These are phyloP conservation scores for Leptoxyphium fumago DNA, from an alignment of 2,329 filamentous ascomycete species.

Conservation along the genomic window DNA sequence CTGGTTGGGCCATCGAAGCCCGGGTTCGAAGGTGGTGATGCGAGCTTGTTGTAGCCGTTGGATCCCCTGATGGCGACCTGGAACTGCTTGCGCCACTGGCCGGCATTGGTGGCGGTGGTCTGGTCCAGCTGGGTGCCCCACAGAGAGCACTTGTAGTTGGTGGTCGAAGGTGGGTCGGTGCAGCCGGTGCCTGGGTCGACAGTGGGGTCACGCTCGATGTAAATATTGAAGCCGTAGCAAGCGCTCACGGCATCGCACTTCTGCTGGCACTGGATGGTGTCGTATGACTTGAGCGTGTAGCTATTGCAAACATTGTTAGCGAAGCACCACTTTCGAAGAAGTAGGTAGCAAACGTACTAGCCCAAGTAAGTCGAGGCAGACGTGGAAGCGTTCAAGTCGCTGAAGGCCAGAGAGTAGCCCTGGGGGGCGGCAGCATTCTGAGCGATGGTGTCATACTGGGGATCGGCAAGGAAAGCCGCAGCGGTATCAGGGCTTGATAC, in stretches of 20 bases:
- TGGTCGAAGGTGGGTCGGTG: slow-evolving; percentile 18
- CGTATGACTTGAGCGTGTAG: slow-evolving; percentile 17
- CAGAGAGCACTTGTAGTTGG: slow-evolving; percentile 20
- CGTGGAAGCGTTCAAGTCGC: slow-evolving; percentile 16
- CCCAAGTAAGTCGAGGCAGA: slow-evolving; percentile 19
- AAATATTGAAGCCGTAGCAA: slow-evolving; percentile 23
- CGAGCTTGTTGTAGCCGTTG: slow-evolving; percentile 20
- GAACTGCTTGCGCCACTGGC: slow-evolving; percentile 19
- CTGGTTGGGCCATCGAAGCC: slow-evolving; percentile 14
- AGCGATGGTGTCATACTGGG: slow-evolving; percentile 2
- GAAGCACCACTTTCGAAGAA: slow-evolving; percentile 18
- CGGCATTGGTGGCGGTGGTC: slow-evolving; percentile 17
- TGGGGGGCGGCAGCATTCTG: slow-evolving; percentile 7
- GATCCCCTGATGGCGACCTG: slow-evolving; percentile 26
- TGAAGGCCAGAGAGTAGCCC: slow-evolving; percentile 17
- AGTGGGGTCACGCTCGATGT: slow-evolving; percentile 21
- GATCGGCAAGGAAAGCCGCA: slow-evolving; percentile 12
- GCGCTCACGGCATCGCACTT: slow-evolving; percentile 16
- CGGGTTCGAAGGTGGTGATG: slow-evolving; percentile 4
- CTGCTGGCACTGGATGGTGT: slow-evolving; percentile 13
- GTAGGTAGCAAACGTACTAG: slow-evolving; percentile 8
- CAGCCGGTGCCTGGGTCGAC: slow-evolving; percentile 16
- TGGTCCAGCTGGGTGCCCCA: slow-evolving; percentile 16
- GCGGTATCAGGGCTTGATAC: slow-evolving; percentile 19
- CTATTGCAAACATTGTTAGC: not conserved